These are phyloP conservation scores for Serendipita sp. DNA, from an alignment of 768 basidiomycete genomes.

Conservation along the genomic window DNA sequence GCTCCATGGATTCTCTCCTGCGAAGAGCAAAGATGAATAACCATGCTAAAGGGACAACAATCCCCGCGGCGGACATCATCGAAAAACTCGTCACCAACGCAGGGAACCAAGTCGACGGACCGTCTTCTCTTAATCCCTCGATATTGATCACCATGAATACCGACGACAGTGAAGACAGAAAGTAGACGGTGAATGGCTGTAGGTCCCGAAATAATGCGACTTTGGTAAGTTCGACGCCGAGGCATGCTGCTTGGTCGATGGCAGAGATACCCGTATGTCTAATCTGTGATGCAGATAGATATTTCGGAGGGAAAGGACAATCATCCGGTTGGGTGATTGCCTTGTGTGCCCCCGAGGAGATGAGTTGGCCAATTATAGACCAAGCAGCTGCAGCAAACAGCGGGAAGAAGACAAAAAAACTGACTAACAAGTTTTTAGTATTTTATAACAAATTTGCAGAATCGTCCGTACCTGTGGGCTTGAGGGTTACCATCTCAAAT, in stretches of 20 bases:
- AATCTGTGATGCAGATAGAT: not conserved
- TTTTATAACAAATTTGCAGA: not conserved
- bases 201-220: not conserved
- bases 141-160: not conserved
- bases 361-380: not conserved
- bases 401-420: not conserved
- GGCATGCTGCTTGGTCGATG: not conserved
- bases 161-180: not conserved
- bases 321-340: not conserved
- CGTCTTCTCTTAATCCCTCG: not conserved
- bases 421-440: not conserved
- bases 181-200: not conserved
- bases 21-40: not conserved
- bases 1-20: not conserved
- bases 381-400: not conserved
- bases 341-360: not conserved
- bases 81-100: not conserved
- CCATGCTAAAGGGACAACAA: not conserved
- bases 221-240: constrained; percentile 2
- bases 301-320: constrained; percentile 4
- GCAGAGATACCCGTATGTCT: not conserved
- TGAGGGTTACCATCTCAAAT: constrained; percentile 1
- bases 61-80: not conserved
- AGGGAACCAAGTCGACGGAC: not conserved
- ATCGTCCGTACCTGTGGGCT: not conserved